phyloP scores from a whole-genome alignment of 2,329 filamentous ascomycete species.

The Colletotrichum orbiculare region DNA sequence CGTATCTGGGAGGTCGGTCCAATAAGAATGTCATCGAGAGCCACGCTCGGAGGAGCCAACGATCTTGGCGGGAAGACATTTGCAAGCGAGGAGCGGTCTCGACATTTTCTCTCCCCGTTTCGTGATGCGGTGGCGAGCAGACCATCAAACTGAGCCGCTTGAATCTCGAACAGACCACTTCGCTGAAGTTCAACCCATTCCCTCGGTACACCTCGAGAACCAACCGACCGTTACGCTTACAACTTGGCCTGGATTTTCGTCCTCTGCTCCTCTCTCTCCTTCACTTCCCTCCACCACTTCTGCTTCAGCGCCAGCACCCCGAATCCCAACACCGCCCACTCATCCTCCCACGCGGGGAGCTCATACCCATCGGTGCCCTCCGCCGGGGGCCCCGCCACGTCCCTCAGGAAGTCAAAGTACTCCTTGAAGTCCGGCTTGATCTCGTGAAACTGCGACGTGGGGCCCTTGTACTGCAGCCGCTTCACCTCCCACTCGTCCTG shows the following conservation, averaged over 20 bases:
- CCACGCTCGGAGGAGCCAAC: not conserved
- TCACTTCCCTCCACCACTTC: constrained; percentile 42
- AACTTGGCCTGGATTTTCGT: constrained; percentile 14
- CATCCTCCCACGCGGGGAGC: constrained; percentile 54
- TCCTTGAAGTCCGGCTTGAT: constrained; percentile 49
- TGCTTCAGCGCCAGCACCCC: constrained; percentile 46
- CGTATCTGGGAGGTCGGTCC: not conserved
- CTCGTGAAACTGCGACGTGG: constrained; percentile 46
- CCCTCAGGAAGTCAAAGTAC: constrained; percentile 52
- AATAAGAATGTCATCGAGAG: not conserved
- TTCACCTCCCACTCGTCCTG: constrained; percentile 48
- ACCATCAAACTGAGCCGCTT: no score
- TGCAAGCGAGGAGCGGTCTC: not conserved
- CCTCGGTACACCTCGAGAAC: no score
- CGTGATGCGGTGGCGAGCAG: not conserved
- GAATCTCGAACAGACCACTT: no score
- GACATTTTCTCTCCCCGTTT: not conserved
- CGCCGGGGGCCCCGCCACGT: constrained; percentile 53
- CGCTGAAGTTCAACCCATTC: no score
- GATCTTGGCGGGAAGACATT: not conserved
- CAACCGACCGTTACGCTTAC: not conserved
- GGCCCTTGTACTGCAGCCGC: constrained; percentile 43
- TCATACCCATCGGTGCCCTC: constrained; percentile 49
- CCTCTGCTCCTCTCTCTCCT: constrained; percentile 40
- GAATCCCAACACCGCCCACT: constrained; percentile 49